Percentiles rank a stretch among this genome's conserved stretches.
Conservation (phyloP, 495 filamentous ascomycete genomes). For the Terfezia boudieri region DNA sequence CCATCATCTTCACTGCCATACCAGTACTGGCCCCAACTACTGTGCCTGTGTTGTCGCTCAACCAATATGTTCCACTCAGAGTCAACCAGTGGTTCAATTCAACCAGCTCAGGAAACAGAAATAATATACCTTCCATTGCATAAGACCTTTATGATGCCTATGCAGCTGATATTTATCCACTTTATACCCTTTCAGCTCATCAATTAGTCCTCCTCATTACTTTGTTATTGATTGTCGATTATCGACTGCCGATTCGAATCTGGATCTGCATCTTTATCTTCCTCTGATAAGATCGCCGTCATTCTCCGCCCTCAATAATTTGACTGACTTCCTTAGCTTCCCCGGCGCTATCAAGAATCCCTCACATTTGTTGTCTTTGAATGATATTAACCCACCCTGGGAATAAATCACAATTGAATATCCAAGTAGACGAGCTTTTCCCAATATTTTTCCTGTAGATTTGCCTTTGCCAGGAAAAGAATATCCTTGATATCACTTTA, state of each 20-base stretch:
- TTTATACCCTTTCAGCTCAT: constrained; percentile 24
- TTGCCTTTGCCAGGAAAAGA: not conserved
- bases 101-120: not conserved
- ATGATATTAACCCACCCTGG: not conserved
- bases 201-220: not conserved
- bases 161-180: constrained; percentile 36
- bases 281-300: not conserved
- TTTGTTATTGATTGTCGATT: too few relatives aligned
- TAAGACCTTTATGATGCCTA: constrained; percentile 44
- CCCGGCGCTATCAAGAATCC: not conserved
- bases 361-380: not conserved
- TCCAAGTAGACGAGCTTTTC: not conserved
- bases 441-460: not conserved
- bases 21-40: constrained; percentile 34
- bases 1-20: constrained; percentile 47
- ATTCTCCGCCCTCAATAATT: not conserved
- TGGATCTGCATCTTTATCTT: not conserved
- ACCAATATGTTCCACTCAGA: too few relatives aligned
- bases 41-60: not conserved
- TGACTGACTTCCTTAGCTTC: not conserved
- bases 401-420: not conserved
- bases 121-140: constrained; percentile 40
- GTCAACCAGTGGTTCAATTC: too few relatives aligned
- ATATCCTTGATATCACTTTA: too few relatives aligned
- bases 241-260: too few relatives aligned